Conservation (phyloP, 2,329 filamentous ascomycete species). For the Fusarium pseudocircinatum region DNA sequence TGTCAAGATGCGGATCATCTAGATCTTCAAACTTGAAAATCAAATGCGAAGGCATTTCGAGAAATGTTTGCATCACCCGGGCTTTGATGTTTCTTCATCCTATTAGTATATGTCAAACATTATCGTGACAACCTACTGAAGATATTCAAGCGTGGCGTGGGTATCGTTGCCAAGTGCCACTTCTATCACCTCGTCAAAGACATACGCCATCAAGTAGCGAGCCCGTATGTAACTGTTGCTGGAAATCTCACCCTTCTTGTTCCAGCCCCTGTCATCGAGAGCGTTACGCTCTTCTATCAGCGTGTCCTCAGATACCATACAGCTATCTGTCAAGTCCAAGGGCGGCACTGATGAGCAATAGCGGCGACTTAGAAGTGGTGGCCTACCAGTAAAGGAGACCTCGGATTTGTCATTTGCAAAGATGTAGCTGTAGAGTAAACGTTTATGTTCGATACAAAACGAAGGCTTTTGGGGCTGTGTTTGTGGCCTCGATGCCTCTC, state of each 20-base stretch:
- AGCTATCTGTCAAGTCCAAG: slow-evolving; percentile 62
- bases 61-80: slow-evolving; percentile 45
- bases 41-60: slow-evolving; percentile 51
- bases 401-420: slow-evolving; percentile 60
- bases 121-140: slow-evolving; percentile 32
- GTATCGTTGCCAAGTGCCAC: slow-evolving; percentile 57
- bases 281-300: slow-evolving; percentile 20
- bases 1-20: slow-evolving; percentile 43
- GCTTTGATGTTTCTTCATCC: slow-evolving; percentile 48
- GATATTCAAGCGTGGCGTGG: slow-evolving; percentile 25
- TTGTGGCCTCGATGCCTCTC: slow-evolving; percentile 7
- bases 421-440: slow-evolving; percentile 48
- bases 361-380: slow-evolving; percentile 61
- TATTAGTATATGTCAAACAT: slow-evolving; percentile 2
- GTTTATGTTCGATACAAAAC: slow-evolving; percentile 47
- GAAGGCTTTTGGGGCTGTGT: slow-evolving; percentile 35
- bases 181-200: slow-evolving; percentile 69
- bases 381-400: slow-evolving; percentile 63
- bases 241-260: slow-evolving; percentile 54
- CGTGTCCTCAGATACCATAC: slow-evolving; percentile 56
- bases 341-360: slow-evolving; percentile 65
- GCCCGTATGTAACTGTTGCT: slow-evolving; percentile 59
- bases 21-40: slow-evolving; percentile 52
- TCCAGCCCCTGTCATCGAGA: slow-evolving; percentile 64
- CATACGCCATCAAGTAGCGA: slow-evolving; percentile 56